Conservation (phyloP, 192 early-diverging fungal species). For the Gamsiella multidivaricata region DNA sequence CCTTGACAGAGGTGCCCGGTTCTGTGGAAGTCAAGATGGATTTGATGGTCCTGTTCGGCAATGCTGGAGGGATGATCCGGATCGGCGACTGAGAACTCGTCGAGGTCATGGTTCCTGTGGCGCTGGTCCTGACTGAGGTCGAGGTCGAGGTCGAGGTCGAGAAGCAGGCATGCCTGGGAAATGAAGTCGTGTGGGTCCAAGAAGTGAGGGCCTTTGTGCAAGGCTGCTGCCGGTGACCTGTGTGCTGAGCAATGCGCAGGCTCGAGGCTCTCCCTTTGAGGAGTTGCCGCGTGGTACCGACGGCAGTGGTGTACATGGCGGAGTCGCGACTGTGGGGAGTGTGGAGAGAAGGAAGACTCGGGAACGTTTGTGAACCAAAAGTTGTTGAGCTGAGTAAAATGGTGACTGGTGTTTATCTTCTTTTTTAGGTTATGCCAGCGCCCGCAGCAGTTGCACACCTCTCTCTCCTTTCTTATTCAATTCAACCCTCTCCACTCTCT, state of each 20-base stretch:
- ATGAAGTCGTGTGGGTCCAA: neutral
- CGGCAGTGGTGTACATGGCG: neutral
- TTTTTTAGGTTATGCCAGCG: neutral
- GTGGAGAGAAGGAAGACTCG: neutral
- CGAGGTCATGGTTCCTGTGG: neutral
- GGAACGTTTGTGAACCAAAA: too few relatives aligned
- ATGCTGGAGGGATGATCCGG: constrained; percentile 32
- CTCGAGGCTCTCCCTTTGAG: neutral
- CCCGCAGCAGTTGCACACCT: neutral
- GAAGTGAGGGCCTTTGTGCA: neutral
- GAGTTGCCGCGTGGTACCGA: neutral
- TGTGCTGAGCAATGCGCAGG: neutral
- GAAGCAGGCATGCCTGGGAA: too few relatives aligned
- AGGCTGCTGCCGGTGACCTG: neutral
- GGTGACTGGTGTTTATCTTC: constrained; percentile 8
- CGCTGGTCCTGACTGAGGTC: neutral
- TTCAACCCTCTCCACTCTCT: too few relatives aligned
- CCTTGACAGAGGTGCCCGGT: constrained; percentile 53
- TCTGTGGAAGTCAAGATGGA: constrained; percentile 36
- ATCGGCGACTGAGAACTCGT: neutral
- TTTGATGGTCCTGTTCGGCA: constrained; percentile 52
- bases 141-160: neutral
- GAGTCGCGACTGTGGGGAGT: too few relatives aligned
- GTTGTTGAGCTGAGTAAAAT: too few relatives aligned
- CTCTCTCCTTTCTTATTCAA: too few relatives aligned